These are phyloP conservation scores for Amphichorda felina DNA, from an alignment of 2,329 filamentous ascomycete species.

Conservation along the genomic window DNA sequence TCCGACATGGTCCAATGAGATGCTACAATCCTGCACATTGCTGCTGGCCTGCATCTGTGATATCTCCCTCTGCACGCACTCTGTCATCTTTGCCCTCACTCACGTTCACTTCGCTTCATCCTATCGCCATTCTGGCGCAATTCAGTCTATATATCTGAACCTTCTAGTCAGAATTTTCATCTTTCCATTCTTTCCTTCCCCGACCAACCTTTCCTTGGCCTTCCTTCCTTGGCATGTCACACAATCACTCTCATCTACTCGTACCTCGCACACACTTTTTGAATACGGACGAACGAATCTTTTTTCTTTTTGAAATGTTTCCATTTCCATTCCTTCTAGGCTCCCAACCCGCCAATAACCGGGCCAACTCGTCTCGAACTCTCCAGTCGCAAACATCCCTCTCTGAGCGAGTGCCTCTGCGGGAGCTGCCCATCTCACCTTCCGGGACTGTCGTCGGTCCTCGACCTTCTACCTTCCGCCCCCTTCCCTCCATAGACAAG, in stretches of 20 bases:
- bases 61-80: neutral
- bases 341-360: neutral
- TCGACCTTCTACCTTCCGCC: slow-evolving; percentile 10
- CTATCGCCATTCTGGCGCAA: neutral
- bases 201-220: neutral
- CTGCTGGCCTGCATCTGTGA: neutral
- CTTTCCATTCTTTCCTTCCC: neutral
- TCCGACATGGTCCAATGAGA: neutral
- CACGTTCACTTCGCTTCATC: neutral
- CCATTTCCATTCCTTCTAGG: neutral
- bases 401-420: slow-evolving; percentile 13
- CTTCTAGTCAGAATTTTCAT: neutral
- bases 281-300: neutral
- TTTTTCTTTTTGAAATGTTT: neutral
- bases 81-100: neutral
- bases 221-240: neutral
- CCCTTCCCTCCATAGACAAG: slow-evolving; percentile 13
- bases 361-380: too few species aligned
- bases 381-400: neutral
- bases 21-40: neutral
- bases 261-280: neutral
- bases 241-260: neutral
- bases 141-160: neutral
- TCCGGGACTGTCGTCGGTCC: slow-evolving; percentile 9
- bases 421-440: slow-evolving; percentile 12